Conservation (phyloP, 805 yeast species). For the Candida arabinofermentans region DNA sequence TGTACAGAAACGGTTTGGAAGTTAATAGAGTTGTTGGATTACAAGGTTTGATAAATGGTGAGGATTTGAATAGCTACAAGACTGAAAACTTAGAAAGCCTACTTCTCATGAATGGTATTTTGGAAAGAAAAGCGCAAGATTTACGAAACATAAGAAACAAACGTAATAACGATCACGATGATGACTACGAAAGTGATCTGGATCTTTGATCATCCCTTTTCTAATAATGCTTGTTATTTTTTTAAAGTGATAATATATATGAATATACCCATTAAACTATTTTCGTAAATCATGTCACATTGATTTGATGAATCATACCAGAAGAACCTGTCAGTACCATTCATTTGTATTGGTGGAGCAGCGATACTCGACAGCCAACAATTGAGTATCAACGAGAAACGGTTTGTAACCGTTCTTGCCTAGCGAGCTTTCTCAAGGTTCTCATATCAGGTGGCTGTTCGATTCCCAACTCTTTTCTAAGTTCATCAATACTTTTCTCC, state of each 20-base stretch:
- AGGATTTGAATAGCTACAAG: slow-evolving; percentile 41
- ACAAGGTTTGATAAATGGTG: slow-evolving; percentile 44
- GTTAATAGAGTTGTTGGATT: slow-evolving; percentile 63
- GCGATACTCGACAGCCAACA: no score
- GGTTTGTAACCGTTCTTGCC: slow-evolving; percentile 10
- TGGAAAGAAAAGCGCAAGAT: slow-evolving; percentile 33
- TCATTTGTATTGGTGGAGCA: no score
- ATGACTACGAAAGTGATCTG: slow-evolving; percentile 37
- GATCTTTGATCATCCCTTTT: slow-evolving; percentile 21
- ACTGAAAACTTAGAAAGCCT: slow-evolving; percentile 45
- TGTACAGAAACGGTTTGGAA: slow-evolving; percentile 60
- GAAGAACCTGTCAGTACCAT: no score
- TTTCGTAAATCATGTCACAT: neutral
- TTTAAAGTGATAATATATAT: neutral
- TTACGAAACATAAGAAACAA: slow-evolving; percentile 20
- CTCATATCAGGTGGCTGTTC: slow-evolving; percentile 79
- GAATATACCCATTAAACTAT: neutral
- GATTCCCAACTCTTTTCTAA: slow-evolving; percentile 69
- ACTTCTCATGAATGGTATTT: slow-evolving; percentile 30
- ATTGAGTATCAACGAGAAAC: no score
- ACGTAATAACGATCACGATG: slow-evolving; percentile 7
- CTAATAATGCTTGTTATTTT: neutral
- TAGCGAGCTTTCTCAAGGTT: slow-evolving; percentile 45
- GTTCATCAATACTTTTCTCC: slow-evolving; percentile 65
- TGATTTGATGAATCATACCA: no score